phyloP scores from a whole-genome alignment of 116 monocot species.

The Posidonia oceanica region DNA sequence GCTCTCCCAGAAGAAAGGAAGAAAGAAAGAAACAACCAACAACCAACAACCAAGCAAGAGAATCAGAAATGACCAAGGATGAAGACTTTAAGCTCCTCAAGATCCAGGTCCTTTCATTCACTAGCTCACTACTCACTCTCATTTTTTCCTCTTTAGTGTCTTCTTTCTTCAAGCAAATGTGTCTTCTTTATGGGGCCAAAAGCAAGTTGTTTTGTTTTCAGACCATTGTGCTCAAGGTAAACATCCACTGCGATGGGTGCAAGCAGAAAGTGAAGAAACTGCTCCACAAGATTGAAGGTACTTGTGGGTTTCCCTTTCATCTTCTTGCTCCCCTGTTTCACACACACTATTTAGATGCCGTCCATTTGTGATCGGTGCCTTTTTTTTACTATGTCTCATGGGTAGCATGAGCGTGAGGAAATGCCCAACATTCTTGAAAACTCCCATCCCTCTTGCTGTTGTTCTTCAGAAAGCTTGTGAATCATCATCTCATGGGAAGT shows the following conservation, averaged over 20 bases:
- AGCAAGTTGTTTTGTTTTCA: slow-evolving; percentile 1
- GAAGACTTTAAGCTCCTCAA: slow-evolving; percentile 27
- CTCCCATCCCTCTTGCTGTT: no score
- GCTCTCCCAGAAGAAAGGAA: neutral
- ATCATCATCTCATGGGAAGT: no score
- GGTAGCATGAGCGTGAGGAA: no score
- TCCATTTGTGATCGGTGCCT: no score
- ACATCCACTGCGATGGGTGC: slow-evolving; percentile 26
- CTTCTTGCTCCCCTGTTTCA: neutral
- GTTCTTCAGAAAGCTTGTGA: no score
- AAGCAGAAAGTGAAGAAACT: slow-evolving; percentile 22
- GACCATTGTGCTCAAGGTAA: slow-evolving; percentile 18
- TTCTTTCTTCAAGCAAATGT: neutral
- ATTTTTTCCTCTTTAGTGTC: neutral
- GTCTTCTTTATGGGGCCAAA: neutral
- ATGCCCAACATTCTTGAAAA: no score
- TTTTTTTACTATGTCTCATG: no score
- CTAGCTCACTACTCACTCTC: neutral
- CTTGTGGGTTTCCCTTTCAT: neutral
- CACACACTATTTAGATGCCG: no score
- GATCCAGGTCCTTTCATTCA: slow-evolving; percentile 15
- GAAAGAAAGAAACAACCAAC: neutral
- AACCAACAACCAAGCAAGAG: no score
- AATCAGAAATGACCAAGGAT: slow-evolving; percentile 15
- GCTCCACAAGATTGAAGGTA: slow-evolving; percentile 21